Base-by-base conservation (phyloP, 2,329 filamentous ascomycete genomes). In the Apiospora saccharicola region DNA sequence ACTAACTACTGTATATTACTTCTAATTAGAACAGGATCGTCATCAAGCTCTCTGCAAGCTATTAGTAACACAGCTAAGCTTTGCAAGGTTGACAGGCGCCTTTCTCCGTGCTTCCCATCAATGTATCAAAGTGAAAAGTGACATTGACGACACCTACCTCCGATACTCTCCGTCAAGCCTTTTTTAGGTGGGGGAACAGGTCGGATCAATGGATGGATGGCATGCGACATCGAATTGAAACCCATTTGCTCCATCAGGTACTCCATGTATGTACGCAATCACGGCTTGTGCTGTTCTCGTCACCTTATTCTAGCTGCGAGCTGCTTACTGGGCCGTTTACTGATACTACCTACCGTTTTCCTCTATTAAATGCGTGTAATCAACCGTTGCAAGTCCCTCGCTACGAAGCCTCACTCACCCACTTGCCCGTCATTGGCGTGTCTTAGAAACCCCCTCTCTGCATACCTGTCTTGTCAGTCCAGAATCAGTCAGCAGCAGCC, bases 131-230 rank as follows among this genome's bases (percentile, higher is more conserved):
- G 37, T 41, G 37, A 8, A 41, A 41, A 41, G 37, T 41, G 37
- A 8, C 37, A 41, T 41, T 41, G 37, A 41, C 49, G n/a, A 30
- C 26, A 30, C 26, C 26, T 30, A 30, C 26, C 26, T 30, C 26
- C 26, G 26, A 14, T n/a, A n/a, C 49, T 24, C 49, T 13, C n/a
- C n/a, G 49, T 26, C 49, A 24, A 24, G 49, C 49, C 53, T 57
- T 57, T 19, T 34, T 34, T 61, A 34, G 46, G 53, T n/a, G 53
- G 53, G 53, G 53, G 53, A 61, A 34, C 53, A 61, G 16, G 16
- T n/a, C n/a, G 19, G 53, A n/a, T 51, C 49, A 13, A 51, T 41
- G 37, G 37, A 41, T 41, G 37, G 37, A 49, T n/a, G 46, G 46
- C 22, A 49, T 49, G 46, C 46, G 22, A 49, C 46, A n/a, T n/a